These are phyloP conservation scores for Hypoxylon fragiforme DNA, from an alignment of 495 filamentous ascomycete species.

Conservation along the genomic window DNA sequence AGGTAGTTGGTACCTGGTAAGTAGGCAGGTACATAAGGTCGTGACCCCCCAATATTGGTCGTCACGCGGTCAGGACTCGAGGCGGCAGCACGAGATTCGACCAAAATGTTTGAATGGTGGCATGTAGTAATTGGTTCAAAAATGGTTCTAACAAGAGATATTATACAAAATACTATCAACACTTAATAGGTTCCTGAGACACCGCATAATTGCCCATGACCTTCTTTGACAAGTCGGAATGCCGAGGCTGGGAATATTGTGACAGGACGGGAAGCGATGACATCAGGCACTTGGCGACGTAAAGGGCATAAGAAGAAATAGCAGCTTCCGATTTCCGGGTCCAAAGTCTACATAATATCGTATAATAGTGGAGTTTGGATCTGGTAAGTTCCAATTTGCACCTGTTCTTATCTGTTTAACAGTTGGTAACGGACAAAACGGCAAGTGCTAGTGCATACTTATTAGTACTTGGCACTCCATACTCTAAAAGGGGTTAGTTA, in stretches of 20 bases:
- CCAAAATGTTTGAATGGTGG: slow-evolving; percentile 29
- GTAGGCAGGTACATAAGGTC: no score
- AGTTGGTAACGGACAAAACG: not conserved
- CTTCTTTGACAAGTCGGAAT: not conserved
- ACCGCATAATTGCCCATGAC: not conserved
- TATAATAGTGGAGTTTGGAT: not conserved
- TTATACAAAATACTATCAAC: not conserved
- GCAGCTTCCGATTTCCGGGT: not conserved
- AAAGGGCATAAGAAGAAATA: not conserved
- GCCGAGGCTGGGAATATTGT: not conserved
- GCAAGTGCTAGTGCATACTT: no score
- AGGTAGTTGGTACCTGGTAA: no score
- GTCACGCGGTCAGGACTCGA: slow-evolving; percentile 30
- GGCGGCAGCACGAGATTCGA: slow-evolving; percentile 17
- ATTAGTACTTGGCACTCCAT: no score
- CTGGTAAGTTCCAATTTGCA: not conserved
- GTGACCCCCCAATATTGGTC: no score
- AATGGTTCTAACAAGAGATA: not conserved
- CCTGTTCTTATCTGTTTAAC: not conserved
- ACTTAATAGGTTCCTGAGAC: not conserved
- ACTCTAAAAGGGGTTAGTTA: no score
- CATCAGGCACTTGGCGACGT: not conserved
- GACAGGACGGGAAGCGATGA: not conserved
- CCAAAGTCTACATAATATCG: not conserved
- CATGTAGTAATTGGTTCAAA: slow-evolving; percentile 27